Percentiles rank a stretch among this genome's conserved stretches.
phyloP scores from a whole-genome alignment of 1,284 basidiomycete genomes.

The Dichomitus squalens region DNA sequence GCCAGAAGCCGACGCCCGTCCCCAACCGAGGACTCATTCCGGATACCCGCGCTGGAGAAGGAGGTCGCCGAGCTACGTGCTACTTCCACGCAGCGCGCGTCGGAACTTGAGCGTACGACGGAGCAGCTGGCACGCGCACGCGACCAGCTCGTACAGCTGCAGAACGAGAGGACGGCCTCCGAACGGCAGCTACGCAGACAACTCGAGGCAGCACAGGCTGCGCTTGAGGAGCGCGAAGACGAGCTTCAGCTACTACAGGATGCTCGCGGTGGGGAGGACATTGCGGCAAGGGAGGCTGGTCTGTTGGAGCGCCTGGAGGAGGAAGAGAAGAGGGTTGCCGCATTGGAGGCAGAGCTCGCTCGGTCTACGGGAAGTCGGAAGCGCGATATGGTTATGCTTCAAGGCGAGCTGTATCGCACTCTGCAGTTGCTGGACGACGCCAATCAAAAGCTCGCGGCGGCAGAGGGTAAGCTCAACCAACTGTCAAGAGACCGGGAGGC shows the following conservation, averaged over 20 bases:
- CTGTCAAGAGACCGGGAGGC: slow-evolving; percentile 50
- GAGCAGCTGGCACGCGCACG: slow-evolving; percentile 53
- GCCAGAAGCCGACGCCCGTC: slow-evolving; percentile 38
- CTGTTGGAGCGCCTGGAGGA: slow-evolving; percentile 29
- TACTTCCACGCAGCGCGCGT: slow-evolving; percentile 44
- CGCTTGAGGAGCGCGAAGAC: slow-evolving; percentile 56
- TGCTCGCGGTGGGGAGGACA: slow-evolving; percentile 20
- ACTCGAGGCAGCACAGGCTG: slow-evolving; percentile 44
- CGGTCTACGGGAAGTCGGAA: slow-evolving; percentile 18
- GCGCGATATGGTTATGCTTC: slow-evolving; percentile 22
- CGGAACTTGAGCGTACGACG: slow-evolving; percentile 42
- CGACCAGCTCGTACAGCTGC: slow-evolving; percentile 47
- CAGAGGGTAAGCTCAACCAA: slow-evolving; percentile 38
- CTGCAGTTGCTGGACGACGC: slow-evolving; percentile 48
- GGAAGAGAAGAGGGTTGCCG: slow-evolving; percentile 23
- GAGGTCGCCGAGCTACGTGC: slow-evolving; percentile 52
- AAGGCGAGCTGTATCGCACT: slow-evolving; percentile 36
- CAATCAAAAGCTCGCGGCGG: slow-evolving; percentile 38
- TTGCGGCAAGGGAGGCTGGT: slow-evolving; percentile 20
- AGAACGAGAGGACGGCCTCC: slow-evolving; percentile 61
- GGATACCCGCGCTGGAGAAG: slow-evolving; percentile 51
- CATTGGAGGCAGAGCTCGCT: slow-evolving; percentile 30
- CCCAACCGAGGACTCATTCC: slow-evolving; percentile 52
- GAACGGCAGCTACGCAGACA: slow-evolving; percentile 48
- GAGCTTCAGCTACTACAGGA: slow-evolving; percentile 50